Conservation (phyloP, 441 rosid species). For the Syzygium malaccense region DNA sequence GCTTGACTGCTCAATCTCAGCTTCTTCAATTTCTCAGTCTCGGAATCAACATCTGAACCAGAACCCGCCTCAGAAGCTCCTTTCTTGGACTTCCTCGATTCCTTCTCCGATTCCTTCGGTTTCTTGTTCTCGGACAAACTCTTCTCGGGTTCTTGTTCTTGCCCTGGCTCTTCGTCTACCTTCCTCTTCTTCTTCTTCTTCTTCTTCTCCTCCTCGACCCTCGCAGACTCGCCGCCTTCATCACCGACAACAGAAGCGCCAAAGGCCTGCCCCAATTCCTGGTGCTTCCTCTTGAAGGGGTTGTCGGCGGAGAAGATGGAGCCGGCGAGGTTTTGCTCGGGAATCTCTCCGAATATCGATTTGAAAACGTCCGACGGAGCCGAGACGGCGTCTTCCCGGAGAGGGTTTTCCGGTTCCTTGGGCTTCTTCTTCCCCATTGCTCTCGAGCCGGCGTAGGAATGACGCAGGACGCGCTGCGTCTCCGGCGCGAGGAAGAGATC, state of each 20-base stretch:
- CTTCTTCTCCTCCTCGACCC: not conserved
- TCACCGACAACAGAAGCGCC: constrained; percentile 1
- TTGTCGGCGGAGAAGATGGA: constrained; percentile 69
- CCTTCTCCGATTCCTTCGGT: constrained; percentile 11
- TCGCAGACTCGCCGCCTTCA: not conserved
- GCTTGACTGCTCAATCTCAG: not conserved
- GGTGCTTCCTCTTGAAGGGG: constrained; percentile 71
- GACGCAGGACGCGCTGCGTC: not conserved
- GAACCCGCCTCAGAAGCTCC: not conserved
- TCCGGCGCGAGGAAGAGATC: not conserved
- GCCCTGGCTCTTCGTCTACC: constrained; percentile 14
- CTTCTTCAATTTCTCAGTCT: not conserved
- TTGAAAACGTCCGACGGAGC: constrained; percentile 32
- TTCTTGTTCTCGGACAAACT: constrained; percentile 1
- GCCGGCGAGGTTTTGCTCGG: constrained; percentile 15
- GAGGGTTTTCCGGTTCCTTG: constrained; percentile 7
- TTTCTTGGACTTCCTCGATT: constrained; percentile 17
- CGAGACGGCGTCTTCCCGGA: not conserved
- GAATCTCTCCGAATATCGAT: constrained; percentile 29
- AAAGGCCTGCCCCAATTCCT: constrained; percentile 12
- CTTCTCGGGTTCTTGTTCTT: constrained; percentile 4
- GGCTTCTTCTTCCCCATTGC: constrained; percentile 38
- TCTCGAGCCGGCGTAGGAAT: not conserved
- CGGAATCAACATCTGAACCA: constrained; percentile 1
- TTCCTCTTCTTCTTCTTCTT: constrained; percentile 19